A percentile compares a stretch with the other conserved stretches of the same genome.
phyloP scores from a whole-genome alignment of 768 basidiomycete genomes.

The Coprinopsis cinerea region DNA sequence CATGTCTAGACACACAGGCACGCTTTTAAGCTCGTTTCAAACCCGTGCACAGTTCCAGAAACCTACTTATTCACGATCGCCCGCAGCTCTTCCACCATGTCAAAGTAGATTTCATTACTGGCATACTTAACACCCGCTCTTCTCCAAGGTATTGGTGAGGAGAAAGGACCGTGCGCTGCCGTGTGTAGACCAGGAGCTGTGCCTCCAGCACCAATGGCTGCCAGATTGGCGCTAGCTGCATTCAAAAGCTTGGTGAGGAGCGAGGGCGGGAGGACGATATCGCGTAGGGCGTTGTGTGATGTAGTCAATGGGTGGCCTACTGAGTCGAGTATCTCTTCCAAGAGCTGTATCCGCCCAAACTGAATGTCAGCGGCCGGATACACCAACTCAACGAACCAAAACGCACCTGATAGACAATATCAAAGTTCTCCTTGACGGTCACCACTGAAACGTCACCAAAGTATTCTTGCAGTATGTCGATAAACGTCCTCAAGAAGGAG shows the following conservation, averaged over 20 bases:
- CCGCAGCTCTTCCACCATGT: constrained; percentile 76
- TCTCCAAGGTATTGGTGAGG: constrained; percentile 92
- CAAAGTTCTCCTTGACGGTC: constrained; percentile 86
- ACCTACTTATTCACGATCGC: constrained; percentile 73
- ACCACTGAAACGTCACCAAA: constrained; percentile 79
- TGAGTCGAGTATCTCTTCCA: constrained; percentile 93
- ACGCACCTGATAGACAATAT: constrained; percentile 87
- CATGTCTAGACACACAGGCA: constrained; percentile 44
- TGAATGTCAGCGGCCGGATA: constrained; percentile 8
- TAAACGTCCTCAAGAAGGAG: constrained; percentile 80
- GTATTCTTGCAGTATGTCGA: constrained; percentile 81
- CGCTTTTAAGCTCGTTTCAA: constrained; percentile 2
- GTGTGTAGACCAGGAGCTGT: constrained; percentile 27
- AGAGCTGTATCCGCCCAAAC: constrained; percentile 43
- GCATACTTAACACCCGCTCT: constrained; percentile 77
- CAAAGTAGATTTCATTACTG: constrained; percentile 91
- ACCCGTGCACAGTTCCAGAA: neutral
- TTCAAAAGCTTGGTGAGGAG: constrained; percentile 68
- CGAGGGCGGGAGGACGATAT: constrained; percentile 90
- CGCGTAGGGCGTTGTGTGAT: constrained; percentile 81
- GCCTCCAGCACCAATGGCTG: constrained; percentile 21
- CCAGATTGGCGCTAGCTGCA: constrained; percentile 46
- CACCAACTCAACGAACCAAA: neutral
- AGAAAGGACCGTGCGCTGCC: constrained; percentile 53
- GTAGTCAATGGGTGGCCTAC: constrained; percentile 92